Conservation (phyloP, 345 rosid genomes). For the Eucalyptus sp. region DNA sequence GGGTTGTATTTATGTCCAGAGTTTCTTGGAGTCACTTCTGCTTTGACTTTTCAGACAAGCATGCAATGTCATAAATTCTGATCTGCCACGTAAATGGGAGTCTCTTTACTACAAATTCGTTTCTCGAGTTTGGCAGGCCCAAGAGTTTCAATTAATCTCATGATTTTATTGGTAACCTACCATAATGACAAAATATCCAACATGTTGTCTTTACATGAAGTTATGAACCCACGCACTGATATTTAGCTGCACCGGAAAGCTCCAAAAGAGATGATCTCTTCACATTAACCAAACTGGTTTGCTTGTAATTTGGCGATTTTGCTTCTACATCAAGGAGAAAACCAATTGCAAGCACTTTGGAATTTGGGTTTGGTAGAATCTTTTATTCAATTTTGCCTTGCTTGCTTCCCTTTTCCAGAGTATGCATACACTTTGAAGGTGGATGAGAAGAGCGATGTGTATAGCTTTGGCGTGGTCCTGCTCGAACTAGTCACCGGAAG, state of each 20-base stretch:
- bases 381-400: neutral
- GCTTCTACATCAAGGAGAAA: neutral
- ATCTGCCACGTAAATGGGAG: neutral
- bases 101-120: neutral
- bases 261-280: neutral
- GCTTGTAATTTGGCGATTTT: neutral
- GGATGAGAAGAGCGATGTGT: constrained; percentile 94
- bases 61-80: neutral
- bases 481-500: constrained; percentile 65
- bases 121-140: neutral
- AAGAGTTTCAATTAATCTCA: neutral
- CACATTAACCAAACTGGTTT: neutral
- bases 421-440: constrained; percentile 90
- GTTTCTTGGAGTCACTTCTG: neutral
- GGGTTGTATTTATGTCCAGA: neutral
- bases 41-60: neutral
- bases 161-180: neutral
- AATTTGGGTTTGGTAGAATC: neutral
- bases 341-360: neutral
- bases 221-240: neutral
- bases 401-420: constrained; percentile 17
- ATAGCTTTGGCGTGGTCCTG: constrained; percentile 86
- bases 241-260: neutral
- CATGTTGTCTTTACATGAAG: neutral
- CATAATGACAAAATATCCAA: neutral